Evolutionary conservation across 2,329 filamentous ascomycete species (phyloP).

Genomic region (Leptographium galeiforme): DNA sequence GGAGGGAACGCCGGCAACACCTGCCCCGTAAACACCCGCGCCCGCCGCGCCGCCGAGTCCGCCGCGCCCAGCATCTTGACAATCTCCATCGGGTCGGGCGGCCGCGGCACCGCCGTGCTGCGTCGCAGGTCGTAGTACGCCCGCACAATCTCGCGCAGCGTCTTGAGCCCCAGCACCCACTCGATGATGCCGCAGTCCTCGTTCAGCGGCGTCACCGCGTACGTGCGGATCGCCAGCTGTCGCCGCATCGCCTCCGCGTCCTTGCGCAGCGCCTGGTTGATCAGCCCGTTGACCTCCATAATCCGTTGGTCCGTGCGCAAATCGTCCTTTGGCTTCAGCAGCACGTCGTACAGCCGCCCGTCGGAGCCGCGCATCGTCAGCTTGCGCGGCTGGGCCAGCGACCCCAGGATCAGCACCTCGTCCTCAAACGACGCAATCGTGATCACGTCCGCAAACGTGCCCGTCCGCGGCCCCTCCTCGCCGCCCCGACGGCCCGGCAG

Average conservation of each 20-base stretch:
- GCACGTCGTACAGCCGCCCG: constrained; percentile 72
- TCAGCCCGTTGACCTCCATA: constrained; percentile 99
- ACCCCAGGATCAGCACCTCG: constrained; percentile 79
- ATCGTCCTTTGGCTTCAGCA: constrained; percentile 98
- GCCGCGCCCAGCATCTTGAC: constrained; percentile 51
- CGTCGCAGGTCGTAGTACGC: constrained; percentile 38
- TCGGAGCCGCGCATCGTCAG: constrained; percentile 81
- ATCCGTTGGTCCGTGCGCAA: constrained; percentile 92
- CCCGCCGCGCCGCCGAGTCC: constrained; percentile 41
- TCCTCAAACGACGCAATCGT: constrained; percentile 73
- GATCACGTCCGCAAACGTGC: constrained; percentile 79
- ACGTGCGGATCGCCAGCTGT: constrained; percentile 90
- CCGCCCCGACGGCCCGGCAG: constrained; percentile 38
- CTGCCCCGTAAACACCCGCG: constrained; percentile 56
- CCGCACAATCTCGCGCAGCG: constrained; percentile 72
- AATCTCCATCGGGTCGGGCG: constrained; percentile 56
- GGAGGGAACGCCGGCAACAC: constrained; percentile 59
- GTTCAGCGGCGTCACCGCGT: constrained; percentile 90
- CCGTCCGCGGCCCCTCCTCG: neutral
- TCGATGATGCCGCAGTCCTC: constrained; percentile 97
- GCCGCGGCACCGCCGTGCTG: constrained; percentile 62
- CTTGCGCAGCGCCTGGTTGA: constrained; percentile 85
- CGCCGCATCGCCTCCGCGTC: constrained; percentile 84
- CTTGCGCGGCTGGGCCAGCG: constrained; percentile 82
- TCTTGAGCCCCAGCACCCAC: constrained; percentile 94